These are phyloP conservation scores for Brassica juncea DNA, from an alignment of 345 rosid genomes.

Conservation along the genomic window DNA sequence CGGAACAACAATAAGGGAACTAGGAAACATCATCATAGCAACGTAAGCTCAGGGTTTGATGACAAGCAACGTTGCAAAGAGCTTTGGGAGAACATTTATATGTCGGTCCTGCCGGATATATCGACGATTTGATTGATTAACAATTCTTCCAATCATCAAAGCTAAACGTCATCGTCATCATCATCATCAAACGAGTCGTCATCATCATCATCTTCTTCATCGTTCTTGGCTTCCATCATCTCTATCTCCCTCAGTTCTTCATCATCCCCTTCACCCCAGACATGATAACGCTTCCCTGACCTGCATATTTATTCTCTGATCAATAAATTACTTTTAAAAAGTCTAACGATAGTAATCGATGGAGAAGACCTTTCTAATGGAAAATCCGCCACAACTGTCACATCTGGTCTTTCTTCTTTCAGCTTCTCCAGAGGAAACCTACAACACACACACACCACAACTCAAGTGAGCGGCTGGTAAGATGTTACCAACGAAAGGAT, in stretches of 20 bases:
- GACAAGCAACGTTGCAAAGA: too few species aligned
- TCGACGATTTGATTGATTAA: too few species aligned
- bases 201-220: background rate
- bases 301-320: background rate
- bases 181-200: background rate
- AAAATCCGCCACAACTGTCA: constrained; percentile 76
- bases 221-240: constrained; percentile 29
- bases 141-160: background rate
- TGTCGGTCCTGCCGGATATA: too few species aligned
- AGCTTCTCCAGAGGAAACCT: constrained; percentile 75
- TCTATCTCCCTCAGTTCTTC: constrained; percentile 33
- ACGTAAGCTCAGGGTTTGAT: too few species aligned
- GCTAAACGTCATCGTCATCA: background rate
- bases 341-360: background rate
- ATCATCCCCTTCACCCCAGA: constrained; percentile 21
- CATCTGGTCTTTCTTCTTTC: constrained; percentile 65
- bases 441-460: constrained; percentile 10
- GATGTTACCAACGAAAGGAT: background rate
- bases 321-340: background rate
- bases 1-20: background rate
- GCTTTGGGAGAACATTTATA: background rate
- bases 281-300: background rate
- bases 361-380: constrained; percentile 35
- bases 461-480: background rate
- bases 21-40: background rate